Evolutionary conservation across 225 moss, liverwort and hornwort genomes (phyloP), one percentile per base, ranked within the genome.

Genomic region (Antitrichia curtipendula): DNA sequence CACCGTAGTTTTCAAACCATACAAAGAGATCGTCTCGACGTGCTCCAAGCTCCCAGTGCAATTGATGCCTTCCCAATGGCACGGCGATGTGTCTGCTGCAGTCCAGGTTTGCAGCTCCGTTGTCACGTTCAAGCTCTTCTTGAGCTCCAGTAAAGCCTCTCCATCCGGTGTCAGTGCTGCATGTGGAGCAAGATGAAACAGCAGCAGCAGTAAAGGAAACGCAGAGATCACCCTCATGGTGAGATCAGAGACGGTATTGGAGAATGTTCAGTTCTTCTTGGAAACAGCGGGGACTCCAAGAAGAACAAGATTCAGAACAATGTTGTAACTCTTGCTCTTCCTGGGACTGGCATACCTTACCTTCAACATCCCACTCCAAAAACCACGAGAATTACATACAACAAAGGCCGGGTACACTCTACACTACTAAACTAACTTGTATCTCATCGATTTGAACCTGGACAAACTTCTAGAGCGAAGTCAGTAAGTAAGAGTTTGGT

Each of bases 21-120:
- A 3, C 57, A 89, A 58, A 36, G 68, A 56, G 68, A 89, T 52
- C 1, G 76, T 60, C 75, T 87, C 87, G 2, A 86, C 89, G 8
- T 56, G 56, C 50, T 54, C 86, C 32, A 56, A 64, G 75, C n/a
- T 58, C 70, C 24, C 52, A 8, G 86, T 89, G 86, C 89, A 89
- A 28, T 41, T 80, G 85, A 86, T 76, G 72, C 89, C 89, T 82
- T 82, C 82, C 89, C 89, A 89, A 19, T 66, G 82, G 45, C 89
- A 89, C 15, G 89, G 89, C 66, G 89, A 89, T 40, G 82, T 0
- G 58, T 82, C 86, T n/a, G 86, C 75, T 29, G 41, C 75, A 68
- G 75, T 86, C 89, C 89, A 89, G 38, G 64, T 86, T 47, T 56
- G 80, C 38, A 89, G 86, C 73, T 59, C 86, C 16, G 75, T 75